A percentile compares a stretch with the other conserved stretches of the same genome.
Conservation (phyloP, 2,329 filamentous ascomycete species). For the Talaromyces sp. region DNA sequence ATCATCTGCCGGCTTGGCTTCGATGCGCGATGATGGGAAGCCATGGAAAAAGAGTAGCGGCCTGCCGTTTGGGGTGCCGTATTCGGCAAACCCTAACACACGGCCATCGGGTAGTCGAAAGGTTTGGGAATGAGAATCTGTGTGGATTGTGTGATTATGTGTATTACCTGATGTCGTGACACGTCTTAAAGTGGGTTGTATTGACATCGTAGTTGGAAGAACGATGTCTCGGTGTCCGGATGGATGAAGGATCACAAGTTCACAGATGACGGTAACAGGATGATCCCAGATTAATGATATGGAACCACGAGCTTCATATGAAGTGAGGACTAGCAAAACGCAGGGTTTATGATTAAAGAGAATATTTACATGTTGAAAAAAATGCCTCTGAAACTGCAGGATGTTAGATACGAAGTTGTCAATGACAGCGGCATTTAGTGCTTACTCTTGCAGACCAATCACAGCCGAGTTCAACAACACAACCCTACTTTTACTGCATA, state of each 20-base stretch:
- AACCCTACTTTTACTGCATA: background rate
- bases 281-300: background rate
- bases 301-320: background rate
- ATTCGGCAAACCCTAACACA: constrained; percentile 46
- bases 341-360: background rate
- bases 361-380: background rate
- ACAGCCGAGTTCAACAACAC: background rate
- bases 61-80: constrained; percentile 36
- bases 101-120: constrained; percentile 38
- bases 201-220: constrained; percentile 1
- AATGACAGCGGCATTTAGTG: background rate
- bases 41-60: constrained; percentile 48
- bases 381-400: background rate
- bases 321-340: background rate
- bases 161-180: background rate
- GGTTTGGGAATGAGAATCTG: constrained; percentile 21
- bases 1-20: constrained; percentile 38
- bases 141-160: background rate
- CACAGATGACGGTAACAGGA: background rate
- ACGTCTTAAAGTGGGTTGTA: background rate
- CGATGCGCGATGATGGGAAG: constrained; percentile 45
- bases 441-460: background rate
- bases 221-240: background rate
- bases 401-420: background rate
- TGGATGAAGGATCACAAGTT: background rate